Evolutionary conservation across 2,329 filamentous ascomycete genomes (phyloP).

Genomic region (Cladophialophora psammophila): DNA sequence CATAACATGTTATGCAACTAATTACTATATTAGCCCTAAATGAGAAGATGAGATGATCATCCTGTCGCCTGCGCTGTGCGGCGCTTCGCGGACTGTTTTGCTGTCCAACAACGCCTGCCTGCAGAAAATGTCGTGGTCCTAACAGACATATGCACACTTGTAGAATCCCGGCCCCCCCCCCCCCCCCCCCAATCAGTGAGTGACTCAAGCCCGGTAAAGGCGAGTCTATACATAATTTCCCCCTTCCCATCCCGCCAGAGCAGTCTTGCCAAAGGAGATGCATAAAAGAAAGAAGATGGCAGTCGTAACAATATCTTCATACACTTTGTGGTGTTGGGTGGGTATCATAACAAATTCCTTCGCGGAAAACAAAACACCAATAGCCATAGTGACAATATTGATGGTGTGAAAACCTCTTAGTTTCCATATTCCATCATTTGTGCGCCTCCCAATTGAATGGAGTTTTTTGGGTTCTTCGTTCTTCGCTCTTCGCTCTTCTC

Average conservation of each 20-base stretch:
- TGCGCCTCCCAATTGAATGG: neutral
- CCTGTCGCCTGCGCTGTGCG: neutral
- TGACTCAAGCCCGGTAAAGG: neutral
- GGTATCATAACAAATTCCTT: conserved; percentile 2
- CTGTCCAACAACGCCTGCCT: too few relatives aligned
- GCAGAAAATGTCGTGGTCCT: too few relatives aligned
- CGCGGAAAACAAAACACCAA: neutral
- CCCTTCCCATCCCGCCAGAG: too few relatives aligned
- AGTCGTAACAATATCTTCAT: neutral
- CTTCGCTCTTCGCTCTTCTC: too few relatives aligned
- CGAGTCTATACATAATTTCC: neutral
- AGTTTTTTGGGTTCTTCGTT: too few relatives aligned
- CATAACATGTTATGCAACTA: neutral
- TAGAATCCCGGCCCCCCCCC: too few relatives aligned
- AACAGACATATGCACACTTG: too few relatives aligned
- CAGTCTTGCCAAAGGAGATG: too few relatives aligned
- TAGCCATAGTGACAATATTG: neutral
- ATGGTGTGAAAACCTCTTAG: neutral
- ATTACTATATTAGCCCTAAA: neutral
- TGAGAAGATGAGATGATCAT: neutral
- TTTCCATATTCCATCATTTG: neutral
- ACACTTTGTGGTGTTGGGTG: neutral
- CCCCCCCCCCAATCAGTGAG: too few relatives aligned
- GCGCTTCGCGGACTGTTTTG: too few relatives aligned
- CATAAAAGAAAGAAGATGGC: neutral